Percentiles rank a stretch among this genome's conserved stretches.
Conservation (phyloP, 2,329 filamentous ascomycete genomes). For the Aspergillus ochraceus region DNA sequence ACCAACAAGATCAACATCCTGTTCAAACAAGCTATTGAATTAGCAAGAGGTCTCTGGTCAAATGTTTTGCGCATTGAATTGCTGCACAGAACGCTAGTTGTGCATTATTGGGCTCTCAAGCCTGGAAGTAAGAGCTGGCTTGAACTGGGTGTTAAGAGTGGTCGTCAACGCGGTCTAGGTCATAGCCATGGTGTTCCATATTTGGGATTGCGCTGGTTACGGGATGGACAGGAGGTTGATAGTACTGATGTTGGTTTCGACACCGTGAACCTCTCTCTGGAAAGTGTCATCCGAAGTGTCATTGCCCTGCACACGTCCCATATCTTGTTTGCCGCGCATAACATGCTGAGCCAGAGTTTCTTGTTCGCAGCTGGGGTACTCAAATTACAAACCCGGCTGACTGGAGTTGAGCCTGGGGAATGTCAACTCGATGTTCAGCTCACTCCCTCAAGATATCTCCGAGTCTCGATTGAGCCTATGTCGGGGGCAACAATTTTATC, state of each 20-base stretch:
- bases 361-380: constrained; percentile 64
- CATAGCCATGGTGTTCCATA: constrained; percentile 27
- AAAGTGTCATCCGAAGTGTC: constrained; percentile 70
- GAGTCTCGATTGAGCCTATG: constrained; percentile 70
- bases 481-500: constrained; percentile 74
- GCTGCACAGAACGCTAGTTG: constrained; percentile 75
- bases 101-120: constrained; percentile 86
- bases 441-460: constrained; percentile 60
- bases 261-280: constrained; percentile 67
- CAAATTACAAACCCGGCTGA: constrained; percentile 58
- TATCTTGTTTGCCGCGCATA: constrained; percentile 67
- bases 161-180: constrained; percentile 12
- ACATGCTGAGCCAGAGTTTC: constrained; percentile 58
- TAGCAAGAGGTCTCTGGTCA: constrained; percentile 73
- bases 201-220: constrained; percentile 71
- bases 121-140: constrained; percentile 82
- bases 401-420: constrained; percentile 62
- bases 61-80: constrained; percentile 75
- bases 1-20: constrained; percentile 88
- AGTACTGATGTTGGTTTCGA: constrained; percentile 69
- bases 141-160: constrained; percentile 68
- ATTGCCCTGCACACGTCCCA: constrained; percentile 73
- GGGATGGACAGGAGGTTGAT: constrained; percentile 73
- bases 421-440: constrained; percentile 70
- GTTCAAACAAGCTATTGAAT: constrained; percentile 70